A percentile compares a stretch with the other conserved stretches of the same genome.
phyloP scores from a whole-genome alignment of 306 rosid genomes.

The Coriaria nepalensis region DNA sequence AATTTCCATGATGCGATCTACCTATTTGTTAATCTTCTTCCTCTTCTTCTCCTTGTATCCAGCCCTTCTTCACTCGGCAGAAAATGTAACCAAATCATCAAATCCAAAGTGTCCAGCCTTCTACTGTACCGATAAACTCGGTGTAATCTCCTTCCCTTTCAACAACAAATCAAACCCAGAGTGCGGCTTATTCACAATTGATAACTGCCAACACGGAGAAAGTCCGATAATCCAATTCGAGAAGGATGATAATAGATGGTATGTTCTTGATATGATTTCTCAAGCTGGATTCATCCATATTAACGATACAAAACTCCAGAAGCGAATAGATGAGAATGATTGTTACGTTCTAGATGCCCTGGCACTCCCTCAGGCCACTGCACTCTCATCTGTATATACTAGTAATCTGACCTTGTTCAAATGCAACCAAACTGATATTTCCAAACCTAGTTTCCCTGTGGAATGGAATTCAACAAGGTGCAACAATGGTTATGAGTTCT shows the following conservation, averaged over 20 bases:
- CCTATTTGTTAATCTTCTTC: too few species aligned
- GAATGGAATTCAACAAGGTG: too few species aligned
- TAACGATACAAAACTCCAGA: neutral
- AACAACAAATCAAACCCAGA: neutral
- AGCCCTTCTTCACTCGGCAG: too few species aligned
- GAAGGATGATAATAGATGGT: neutral
- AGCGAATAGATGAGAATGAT: neutral
- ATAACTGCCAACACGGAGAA: neutral
- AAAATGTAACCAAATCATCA: neutral
- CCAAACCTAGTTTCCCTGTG: too few species aligned
- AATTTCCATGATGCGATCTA: too few species aligned
- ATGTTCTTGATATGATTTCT: slow-evolving; percentile 1
- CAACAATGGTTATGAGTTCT: too few species aligned
- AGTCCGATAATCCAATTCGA: slow-evolving; percentile 9
- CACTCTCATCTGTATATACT: neutral
- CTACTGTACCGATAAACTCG: neutral
- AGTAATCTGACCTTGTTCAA: slow-evolving; percentile 4
- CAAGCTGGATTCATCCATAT: slow-evolving; percentile 5
- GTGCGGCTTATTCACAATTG: slow-evolving; percentile 5
- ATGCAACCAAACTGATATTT: neutral
- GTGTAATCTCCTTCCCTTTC: slow-evolving; percentile 5
- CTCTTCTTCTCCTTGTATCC: too few species aligned
- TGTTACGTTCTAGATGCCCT: slow-evolving; percentile 3
- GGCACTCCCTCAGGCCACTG: neutral
- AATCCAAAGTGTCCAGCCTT: slow-evolving; percentile 2